Evolutionary conservation across 2,329 filamentous ascomycete genomes (phyloP).

Genomic region (Sclerotinia glacialis): DNA sequence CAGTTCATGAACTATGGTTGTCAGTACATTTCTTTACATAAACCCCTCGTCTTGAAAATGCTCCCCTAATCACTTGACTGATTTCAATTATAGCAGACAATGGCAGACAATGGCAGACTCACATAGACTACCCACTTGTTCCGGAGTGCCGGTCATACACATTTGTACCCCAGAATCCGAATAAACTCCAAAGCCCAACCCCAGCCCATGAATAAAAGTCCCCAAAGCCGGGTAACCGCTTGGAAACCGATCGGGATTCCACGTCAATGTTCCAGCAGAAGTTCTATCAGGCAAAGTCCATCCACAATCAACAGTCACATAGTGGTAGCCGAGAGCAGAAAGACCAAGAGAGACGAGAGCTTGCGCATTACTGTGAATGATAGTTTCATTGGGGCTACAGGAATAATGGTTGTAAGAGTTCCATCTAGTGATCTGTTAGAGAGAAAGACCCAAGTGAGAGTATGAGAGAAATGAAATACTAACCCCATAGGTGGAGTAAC

Average conservation of each 20-base stretch:
- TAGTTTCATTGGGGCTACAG: constrained; percentile 46
- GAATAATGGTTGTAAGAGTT: constrained; percentile 52
- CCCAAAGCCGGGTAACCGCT: constrained; percentile 45
- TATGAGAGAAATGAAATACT: constrained; percentile 1
- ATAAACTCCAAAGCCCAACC: constrained; percentile 47
- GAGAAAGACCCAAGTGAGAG: neutral
- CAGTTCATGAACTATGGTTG: constrained; percentile 30
- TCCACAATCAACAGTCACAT: constrained; percentile 51
- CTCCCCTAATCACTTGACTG: neutral
- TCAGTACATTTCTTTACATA: neutral
- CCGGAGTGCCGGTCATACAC: constrained; percentile 35
- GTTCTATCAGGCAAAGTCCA: constrained; percentile 43
- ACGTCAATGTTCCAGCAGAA: constrained; percentile 43
- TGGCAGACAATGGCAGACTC: constrained; percentile 27
- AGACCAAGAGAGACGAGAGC: constrained; percentile 48
- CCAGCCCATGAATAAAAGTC: constrained; percentile 43
- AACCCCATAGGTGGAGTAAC: constrained; percentile 35
- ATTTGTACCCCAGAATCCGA: constrained; percentile 40
- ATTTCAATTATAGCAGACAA: neutral
- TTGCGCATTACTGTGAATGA: constrained; percentile 48
- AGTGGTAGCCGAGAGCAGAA: constrained; percentile 47
- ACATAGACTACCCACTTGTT: constrained; percentile 33
- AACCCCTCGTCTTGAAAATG: neutral
- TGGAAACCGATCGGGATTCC: constrained; percentile 45
- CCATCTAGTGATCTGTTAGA: constrained; percentile 39